Percentiles rank a stretch among this genome's conserved stretches.
Evolutionary conservation across 257 asterid species (phyloP).

Genomic region (Craterostigma plantagineum): DNA sequence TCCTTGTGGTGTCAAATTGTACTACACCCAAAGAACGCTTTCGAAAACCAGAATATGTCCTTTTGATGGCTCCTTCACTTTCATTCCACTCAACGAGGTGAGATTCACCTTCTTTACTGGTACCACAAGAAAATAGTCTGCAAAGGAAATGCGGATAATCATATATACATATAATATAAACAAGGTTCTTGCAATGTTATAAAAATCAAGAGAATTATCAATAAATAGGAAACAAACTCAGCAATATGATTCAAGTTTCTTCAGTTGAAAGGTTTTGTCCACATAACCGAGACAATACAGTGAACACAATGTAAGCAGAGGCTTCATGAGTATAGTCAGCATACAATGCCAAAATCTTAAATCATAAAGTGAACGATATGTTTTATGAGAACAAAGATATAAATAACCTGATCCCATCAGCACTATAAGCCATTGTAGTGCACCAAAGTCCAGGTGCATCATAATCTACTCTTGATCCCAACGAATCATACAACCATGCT

Average conservation of each 20-base stretch:
- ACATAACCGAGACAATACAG: too few relatives aligned
- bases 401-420: slow-evolving; percentile 86
- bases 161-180: too few relatives aligned
- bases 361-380: neutral
- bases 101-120: slow-evolving; percentile 92
- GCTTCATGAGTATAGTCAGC: too few relatives aligned
- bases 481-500: slow-evolving; percentile 94
- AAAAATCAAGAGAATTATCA: too few relatives aligned
- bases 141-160: too few relatives aligned
- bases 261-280: too few relatives aligned
- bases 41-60: slow-evolving; percentile 68
- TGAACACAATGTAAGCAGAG: too few relatives aligned
- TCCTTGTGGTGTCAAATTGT: slow-evolving; percentile 76
- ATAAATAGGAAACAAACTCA: too few relatives aligned
- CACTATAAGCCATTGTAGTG: slow-evolving; percentile 95
- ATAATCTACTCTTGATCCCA: slow-evolving; percentile 98
- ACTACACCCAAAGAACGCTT: slow-evolving; percentile 83
- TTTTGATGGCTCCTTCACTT: slow-evolving; percentile 85
- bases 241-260: too few relatives aligned
- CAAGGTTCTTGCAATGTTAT: too few relatives aligned
- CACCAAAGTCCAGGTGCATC: slow-evolving; percentile 99
- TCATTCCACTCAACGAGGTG: slow-evolving; percentile 94
- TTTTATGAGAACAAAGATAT: slow-evolving; percentile 9
- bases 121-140: slow-evolving; percentile 91
- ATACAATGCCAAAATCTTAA: too few relatives aligned